Evolutionary conservation across 2,329 filamentous ascomycete genomes (phyloP).

Genomic region (Pseudohalonectria lignicola): DNA sequence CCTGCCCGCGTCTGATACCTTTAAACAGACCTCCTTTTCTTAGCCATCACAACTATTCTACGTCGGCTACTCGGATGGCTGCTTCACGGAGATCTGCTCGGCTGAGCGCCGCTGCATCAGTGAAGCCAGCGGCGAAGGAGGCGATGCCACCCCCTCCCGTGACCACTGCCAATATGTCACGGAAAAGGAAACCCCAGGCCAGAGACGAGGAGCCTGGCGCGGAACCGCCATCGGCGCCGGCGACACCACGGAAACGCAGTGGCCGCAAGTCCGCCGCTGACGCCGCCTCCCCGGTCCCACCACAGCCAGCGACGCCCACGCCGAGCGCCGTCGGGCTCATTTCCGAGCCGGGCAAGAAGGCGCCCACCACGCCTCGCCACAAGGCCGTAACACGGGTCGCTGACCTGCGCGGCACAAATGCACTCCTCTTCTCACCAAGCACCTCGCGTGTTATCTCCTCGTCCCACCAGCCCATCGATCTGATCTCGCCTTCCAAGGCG

Average conservation of each 20-base stretch:
- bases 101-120: slow-evolving; percentile 20
- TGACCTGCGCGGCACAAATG: slow-evolving; percentile 55
- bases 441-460: slow-evolving; percentile 52
- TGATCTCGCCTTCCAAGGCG: slow-evolving; percentile 32
- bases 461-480: slow-evolving; percentile 32
- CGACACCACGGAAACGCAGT: slow-evolving; percentile 16
- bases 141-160: slow-evolving; percentile 7
- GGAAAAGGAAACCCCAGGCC: slow-evolving; percentile 16
- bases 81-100: slow-evolving; percentile 23
- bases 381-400: slow-evolving; percentile 43
- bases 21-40: too few species aligned
- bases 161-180: slow-evolving; percentile 5
- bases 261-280: slow-evolving; percentile 16
- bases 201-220: background rate
- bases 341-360: slow-evolving; percentile 8
- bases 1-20: too few species aligned
- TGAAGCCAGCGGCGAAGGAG: slow-evolving; percentile 1
- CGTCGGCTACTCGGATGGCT: too few species aligned
- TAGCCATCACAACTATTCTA: too few species aligned
- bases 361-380: slow-evolving; percentile 25
- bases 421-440: slow-evolving; percentile 59
- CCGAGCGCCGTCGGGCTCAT: slow-evolving; percentile 31
- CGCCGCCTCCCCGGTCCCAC: slow-evolving; percentile 11
- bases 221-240: slow-evolving; percentile 11
- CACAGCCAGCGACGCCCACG: slow-evolving; percentile 35